Evolutionary conservation across 345 rosid species (phyloP).

Genomic region (Linum usitatissimum): DNA sequence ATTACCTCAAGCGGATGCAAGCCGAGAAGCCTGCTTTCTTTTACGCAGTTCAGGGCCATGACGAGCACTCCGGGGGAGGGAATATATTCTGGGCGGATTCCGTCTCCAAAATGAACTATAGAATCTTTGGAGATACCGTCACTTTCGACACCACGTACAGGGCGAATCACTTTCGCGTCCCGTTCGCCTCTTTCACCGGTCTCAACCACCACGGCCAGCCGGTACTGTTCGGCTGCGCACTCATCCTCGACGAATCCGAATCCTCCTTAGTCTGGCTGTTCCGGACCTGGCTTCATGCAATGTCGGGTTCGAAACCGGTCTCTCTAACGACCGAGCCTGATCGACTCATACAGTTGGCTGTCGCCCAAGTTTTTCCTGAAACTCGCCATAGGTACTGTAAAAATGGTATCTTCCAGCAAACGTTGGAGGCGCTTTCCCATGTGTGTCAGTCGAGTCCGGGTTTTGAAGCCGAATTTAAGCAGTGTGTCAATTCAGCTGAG

Average conservation of each 20-base stretch:
- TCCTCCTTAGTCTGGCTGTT: constrained; percentile 27
- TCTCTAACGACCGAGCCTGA: constrained; percentile 22
- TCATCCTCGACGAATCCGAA: constrained; percentile 25
- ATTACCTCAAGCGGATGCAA: not conserved
- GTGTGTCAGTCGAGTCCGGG: constrained; percentile 16
- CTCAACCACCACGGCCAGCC: constrained; percentile 28
- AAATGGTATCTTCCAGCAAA: constrained; percentile 23
- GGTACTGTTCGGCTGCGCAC: constrained; percentile 25
- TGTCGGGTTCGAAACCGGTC: constrained; percentile 21
- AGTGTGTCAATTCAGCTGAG: constrained; percentile 20
- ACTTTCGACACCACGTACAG: constrained; percentile 22
- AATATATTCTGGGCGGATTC: not conserved
- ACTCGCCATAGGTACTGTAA: constrained; percentile 23
- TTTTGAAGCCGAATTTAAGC: constrained; percentile 23
- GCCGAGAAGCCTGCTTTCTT: not conserved
- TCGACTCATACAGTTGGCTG: constrained; percentile 21
- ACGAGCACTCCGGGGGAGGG: not conserved
- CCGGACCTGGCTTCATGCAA: constrained; percentile 27
- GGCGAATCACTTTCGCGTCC: constrained; percentile 23
- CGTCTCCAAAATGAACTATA: not conserved
- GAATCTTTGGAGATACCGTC: constrained; percentile 13
- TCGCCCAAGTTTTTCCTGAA: constrained; percentile 16
- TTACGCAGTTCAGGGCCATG: not conserved
- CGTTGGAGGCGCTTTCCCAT: constrained; percentile 23
- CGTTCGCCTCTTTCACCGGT: constrained; percentile 26